Conservation (phyloP, 805 yeast species). For the Wickerhamiella azymoides region DNA sequence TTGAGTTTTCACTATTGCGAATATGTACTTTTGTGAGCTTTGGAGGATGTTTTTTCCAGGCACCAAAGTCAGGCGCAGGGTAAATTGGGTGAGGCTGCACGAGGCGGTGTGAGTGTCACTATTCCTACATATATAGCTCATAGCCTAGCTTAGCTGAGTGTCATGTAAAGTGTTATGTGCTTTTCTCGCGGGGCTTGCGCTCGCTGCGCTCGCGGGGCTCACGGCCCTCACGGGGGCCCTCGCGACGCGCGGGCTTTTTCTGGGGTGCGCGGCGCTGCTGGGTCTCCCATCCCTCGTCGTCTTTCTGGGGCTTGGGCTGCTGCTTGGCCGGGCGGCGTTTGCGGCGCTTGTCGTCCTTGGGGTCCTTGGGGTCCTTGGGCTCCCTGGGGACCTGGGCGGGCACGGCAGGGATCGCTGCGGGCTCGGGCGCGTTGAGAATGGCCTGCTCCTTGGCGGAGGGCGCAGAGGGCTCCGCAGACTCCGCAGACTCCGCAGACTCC, state of each 20-base stretch:
- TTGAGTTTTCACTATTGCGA: too few relatives aligned
- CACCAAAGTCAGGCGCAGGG: too few relatives aligned
- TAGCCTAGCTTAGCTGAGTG: neutral
- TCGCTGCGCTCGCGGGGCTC: neutral
- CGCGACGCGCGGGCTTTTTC: neutral
- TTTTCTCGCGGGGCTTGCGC: neutral
- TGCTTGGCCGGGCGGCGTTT: neutral
- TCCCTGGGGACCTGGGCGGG: neutral
- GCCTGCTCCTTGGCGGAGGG: neutral
- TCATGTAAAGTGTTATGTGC: too few relatives aligned
- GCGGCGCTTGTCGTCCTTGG: neutral
- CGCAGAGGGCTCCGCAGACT: neutral
- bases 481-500: neutral
- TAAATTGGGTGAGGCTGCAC: too few relatives aligned
- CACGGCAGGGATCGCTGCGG: neutral
- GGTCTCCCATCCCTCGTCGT: neutral
- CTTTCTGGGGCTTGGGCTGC: neutral
- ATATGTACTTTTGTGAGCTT: too few relatives aligned
- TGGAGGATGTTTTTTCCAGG: too few relatives aligned
- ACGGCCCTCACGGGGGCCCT: neutral
- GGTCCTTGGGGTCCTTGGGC: too few relatives aligned
- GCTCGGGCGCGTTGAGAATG: neutral
- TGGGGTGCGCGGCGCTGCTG: neutral
- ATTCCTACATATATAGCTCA: constrained; percentile 4
- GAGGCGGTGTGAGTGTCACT: too few relatives aligned